Base-by-base conservation (phyloP, 768 basidiomycete genomes). In the Pleurotus tuber-regium region DNA sequence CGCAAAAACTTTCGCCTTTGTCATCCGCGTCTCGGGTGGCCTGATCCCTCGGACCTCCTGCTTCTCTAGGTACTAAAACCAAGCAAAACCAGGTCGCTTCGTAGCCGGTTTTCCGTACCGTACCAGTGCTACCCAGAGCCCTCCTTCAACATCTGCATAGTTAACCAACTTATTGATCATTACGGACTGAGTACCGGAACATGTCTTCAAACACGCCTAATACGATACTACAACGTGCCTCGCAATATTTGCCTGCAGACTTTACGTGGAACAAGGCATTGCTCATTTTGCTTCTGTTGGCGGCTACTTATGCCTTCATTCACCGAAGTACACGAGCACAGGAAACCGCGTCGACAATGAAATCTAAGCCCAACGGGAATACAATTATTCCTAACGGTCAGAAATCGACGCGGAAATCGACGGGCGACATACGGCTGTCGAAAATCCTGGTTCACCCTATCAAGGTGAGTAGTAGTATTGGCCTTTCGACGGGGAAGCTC, bases 381-480 rank as follows among this genome's bases (percentile, higher is more conserved):
- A 12, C 29, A 16, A 28, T 10, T 29, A 48, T 31, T 28, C 12
- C 46, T 21, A 30, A 49, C 19, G 41, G 40, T 31, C 39, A 28
- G 11, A n/a, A 25, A 51, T 24, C 10, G 35, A 14, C 18, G 1
- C 24, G 50, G 23, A 16, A 35, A 19, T 43, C 46, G 43, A 59
- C 67, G 47, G 68, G 66, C 18, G 56, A 67, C 23, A 69, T 76
- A 12, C 70, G 61, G 10, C 78, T 87, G 19, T 74, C 79, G 0
- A 82, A 78, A 61, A 77, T 87, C 18, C 55, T 86, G 29, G 59
- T 87, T 2, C 86, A 87, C 60, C 86, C 86, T 33, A 83, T 87
- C 67, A 87, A 87, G 74, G 86, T 79, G 40, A 56, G 64, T 54
- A 41, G 21, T 35, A 18, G 3, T 29, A 25, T 31, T 10, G 24